Base-by-base conservation (phyloP, 441 rosid species). In the Flueggea neowawraea region DNA sequence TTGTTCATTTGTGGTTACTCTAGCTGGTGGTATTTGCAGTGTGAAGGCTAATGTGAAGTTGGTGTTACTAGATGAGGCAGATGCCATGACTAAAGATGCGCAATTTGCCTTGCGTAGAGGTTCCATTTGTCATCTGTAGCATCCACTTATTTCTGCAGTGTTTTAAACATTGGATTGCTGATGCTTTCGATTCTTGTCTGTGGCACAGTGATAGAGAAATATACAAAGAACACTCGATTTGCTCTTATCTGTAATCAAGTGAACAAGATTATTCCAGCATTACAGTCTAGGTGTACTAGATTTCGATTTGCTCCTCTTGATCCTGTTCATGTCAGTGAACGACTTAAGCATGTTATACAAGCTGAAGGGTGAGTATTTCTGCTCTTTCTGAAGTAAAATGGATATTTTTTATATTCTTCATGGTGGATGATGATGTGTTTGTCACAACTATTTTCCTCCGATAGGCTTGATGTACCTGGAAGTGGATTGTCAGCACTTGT, bases 21-120 rank as follows among this genome's bases (percentile, higher is more conserved):
- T 0, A 10, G 5, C 4, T 10, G 5, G 50, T 48, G 16, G 13
- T 57, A 32, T 10, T 7, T n/a, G 52, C 80, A 89, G 99, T 31
- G 83, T 84, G n/a, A 89, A 84, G 82, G 62, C 85, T 58, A 72
- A 86, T 16, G 91, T 91, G 51, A 95, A 95, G 85, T 70, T 95
- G 88, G 89, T 91, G 58, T 78, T 95, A 65, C 93, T 95, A 11
- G 98, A 95, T 67, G 98, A 91, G 77, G 89, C 97, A 61, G 98
- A 95, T 85, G 99, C 99, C 57, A 91, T 95, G 99, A 91, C 99
- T 43, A 95, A 95, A 78, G 98, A 95, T 77, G 98, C 99, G 39
- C 98, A 95, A 75, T 95, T 95, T 82, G 99, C 99, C 41, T 68
- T 91, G 81, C 98, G 97, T 68, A 88, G 99, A 88, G 96, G 99